Base-by-base conservation (phyloP, 2,329 filamentous ascomycete genomes). In the Diplodia seriata region DNA sequence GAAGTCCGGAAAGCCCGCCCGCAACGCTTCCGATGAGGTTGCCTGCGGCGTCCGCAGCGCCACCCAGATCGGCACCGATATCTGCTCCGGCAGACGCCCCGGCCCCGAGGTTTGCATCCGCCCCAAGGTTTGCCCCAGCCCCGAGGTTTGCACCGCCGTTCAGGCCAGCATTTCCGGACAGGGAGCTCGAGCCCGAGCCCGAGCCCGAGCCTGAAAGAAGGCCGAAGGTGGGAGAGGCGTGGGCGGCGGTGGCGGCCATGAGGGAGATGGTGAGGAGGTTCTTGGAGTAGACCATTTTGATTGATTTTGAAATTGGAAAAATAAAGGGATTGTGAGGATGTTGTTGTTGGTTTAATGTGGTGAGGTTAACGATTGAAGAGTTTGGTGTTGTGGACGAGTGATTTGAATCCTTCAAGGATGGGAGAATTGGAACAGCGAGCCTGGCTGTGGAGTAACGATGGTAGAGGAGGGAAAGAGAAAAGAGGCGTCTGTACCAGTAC, bases 221-320 rank as follows among this genome's bases (percentile, higher is more conserved):
- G 26, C 57, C 57, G 26, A 62, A 62, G 26, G 57, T 62, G 2
- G 57, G 57, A 12, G 18, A 8, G 57, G 57, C 40, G 23, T 15
- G 26, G 23, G 14, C 40, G 26, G 26, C 18, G 40, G 57, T 14
- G 57, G 57, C 6, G 40, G 57, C 40, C 23, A 49, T n/a, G 57
- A 62, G 57, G 29, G 23, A 43, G 38, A 62, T 31, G 40, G 57
- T 40, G 57, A 49, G 3, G 57, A 62, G 57, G 26, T 62, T 62
- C 26, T 33, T 49, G 57, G 57, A 62, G 57, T 50, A 62, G 40
- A 62, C 57, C 57, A 62, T 62, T 49, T 62, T 62, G 36, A 12
- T 4, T 8, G 36, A 36, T 36, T 11, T 38, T 14, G 36, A 12
- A 11, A 12, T 12, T 38, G 36, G 9, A 11, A 12, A 12, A 11